Percentiles rank a stretch among this genome's conserved stretches.
phyloP scores from a whole-genome alignment of 352 stramenopile genomes.

The Pythium phragmiticola region DNA sequence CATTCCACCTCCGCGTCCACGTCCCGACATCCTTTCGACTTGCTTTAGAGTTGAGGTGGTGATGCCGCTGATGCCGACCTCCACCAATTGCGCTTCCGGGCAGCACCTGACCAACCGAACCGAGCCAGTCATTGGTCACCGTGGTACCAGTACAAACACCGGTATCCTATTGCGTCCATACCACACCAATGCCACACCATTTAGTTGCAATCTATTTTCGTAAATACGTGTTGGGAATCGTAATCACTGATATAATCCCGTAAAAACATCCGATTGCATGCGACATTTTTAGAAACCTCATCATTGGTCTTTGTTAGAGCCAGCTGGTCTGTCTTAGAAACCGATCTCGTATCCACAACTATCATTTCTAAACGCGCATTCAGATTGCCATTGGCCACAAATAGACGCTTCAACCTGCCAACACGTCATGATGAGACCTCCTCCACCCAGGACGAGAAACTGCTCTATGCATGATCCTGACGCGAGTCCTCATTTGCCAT shows the following conservation, averaged over 20 bases:
- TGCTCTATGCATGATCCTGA: no score
- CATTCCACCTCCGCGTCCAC: conserved; percentile 22
- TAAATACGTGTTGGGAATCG: conserved; percentile 4
- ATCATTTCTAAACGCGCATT: conserved; percentile 25
- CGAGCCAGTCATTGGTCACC: conserved; percentile 5
- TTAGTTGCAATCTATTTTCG: not conserved
- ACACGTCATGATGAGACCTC: not conserved
- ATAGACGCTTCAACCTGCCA: conserved; percentile 18
- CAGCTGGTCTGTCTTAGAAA: no score
- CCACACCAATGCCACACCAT: conserved; percentile 10
- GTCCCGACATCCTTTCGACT: conserved; percentile 47
- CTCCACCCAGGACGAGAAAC: no score
- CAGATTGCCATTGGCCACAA: conserved; percentile 12
- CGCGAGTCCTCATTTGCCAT: conserved; percentile 27
- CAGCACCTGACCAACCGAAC: conserved; percentile 19
- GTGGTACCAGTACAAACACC: conserved; percentile 8
- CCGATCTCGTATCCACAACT: not conserved
- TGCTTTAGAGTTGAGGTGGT: conserved; percentile 1
- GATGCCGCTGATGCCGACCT: conserved; percentile 16
- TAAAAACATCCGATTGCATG: conserved; percentile 1
- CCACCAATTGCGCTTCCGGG: conserved; percentile 20
- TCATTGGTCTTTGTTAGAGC: no score
- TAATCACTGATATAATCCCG: not conserved
- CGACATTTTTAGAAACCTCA: not conserved
- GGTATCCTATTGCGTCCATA: not conserved